phyloP scores from a whole-genome alignment of 192 early-diverging fungal genomes.

The Podochytrium sp. region DNA sequence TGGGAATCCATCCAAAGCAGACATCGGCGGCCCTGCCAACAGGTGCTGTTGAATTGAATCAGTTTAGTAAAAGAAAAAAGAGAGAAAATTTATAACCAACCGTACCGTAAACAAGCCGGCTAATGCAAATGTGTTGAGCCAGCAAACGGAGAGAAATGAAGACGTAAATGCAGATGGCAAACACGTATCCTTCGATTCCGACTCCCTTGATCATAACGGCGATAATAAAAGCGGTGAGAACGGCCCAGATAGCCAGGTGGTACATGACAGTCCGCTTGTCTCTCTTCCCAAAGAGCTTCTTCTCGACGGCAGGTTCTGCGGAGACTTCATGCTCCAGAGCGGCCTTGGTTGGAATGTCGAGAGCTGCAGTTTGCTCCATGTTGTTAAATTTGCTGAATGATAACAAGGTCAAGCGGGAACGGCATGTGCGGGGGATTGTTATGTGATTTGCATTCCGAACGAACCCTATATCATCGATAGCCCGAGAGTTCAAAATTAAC shows the following conservation, averaged over 20 bases:
- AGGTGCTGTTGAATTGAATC: constrained; percentile 21
- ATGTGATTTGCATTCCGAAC: too few species aligned
- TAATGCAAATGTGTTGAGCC: constrained; percentile 52
- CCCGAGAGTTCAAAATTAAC: too few species aligned
- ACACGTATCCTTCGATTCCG: constrained; percentile 45
- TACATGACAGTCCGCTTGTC: constrained; percentile 21
- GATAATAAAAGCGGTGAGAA: constrained; percentile 67
- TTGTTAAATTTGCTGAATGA: too few species aligned
- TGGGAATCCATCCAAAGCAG: constrained; percentile 31
- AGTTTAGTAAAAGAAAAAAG: neutral
- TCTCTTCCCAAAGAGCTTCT: constrained; percentile 51
- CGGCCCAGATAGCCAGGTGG: constrained; percentile 54
- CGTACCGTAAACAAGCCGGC: constrained; percentile 40
- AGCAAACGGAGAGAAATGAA: constrained; percentile 50
- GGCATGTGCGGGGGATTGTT: too few species aligned
- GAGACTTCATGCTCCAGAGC: too few species aligned
- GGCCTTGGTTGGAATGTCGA: too few species aligned
- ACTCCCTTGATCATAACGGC: constrained; percentile 58
- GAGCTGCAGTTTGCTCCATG: too few species aligned
- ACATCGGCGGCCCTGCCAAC: constrained; percentile 37
- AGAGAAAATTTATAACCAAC: neutral
- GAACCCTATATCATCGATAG: too few species aligned
- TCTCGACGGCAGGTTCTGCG: too few species aligned
- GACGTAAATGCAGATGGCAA: constrained; percentile 42
- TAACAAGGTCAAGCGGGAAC: too few species aligned